Percentiles rank a stretch among this genome's conserved stretches.
Evolutionary conservation across 305 asterid genomes (phyloP).

Genomic region (Striga hermonthica): DNA sequence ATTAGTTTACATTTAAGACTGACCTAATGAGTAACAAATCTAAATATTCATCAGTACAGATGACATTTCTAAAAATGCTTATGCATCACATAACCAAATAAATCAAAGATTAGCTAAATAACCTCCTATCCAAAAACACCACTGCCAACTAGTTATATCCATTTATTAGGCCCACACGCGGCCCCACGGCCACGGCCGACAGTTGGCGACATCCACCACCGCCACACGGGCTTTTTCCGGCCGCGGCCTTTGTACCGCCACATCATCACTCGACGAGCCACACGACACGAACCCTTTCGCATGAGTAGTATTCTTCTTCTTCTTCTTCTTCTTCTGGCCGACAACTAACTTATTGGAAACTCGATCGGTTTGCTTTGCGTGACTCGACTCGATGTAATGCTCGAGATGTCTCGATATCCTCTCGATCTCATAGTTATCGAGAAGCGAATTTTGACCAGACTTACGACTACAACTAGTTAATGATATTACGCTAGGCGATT

Average conservation of each 20-base stretch:
- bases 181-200: too few species aligned
- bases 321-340: background rate
- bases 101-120: too few species aligned
- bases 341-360: background rate
- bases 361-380: slow-evolving; percentile 5
- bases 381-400: slow-evolving; percentile 41
- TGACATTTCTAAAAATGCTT: too few species aligned
- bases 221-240: too few species aligned
- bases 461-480: background rate
- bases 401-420: slow-evolving; percentile 60
- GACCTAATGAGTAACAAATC: too few species aligned
- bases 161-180: too few species aligned
- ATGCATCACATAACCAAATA: too few species aligned
- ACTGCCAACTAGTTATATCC: too few species aligned
- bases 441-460: slow-evolving; percentile 36
- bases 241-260: background rate
- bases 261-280: background rate
- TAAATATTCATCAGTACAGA: too few species aligned
- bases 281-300: background rate
- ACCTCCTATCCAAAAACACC: too few species aligned
- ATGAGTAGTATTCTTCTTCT: background rate
- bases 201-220: too few species aligned
- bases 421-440: slow-evolving; percentile 62
- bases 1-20: too few species aligned
- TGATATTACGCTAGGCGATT: background rate